phyloP scores from a whole-genome alignment of 331 rosid species.

The Arachis monticola region DNA sequence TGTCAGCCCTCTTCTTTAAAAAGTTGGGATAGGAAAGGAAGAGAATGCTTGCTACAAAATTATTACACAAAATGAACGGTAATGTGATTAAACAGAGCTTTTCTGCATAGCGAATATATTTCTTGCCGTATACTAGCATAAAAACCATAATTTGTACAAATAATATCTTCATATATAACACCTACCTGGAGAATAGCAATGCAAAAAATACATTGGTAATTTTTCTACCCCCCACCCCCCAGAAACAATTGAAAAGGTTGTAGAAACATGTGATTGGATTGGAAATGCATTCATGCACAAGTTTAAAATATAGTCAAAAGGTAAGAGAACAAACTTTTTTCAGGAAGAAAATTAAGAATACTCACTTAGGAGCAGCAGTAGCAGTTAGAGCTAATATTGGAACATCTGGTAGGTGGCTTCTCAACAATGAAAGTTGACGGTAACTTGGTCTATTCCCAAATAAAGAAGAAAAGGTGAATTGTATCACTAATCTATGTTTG shows the following conservation, averaged over 20 bases:
- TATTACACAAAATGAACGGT: constrained; percentile 26
- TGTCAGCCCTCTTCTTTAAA: constrained; percentile 10
- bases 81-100: constrained; percentile 9
- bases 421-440: constrained; percentile 83
- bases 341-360: constrained; percentile 39
- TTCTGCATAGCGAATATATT: constrained; percentile 16
- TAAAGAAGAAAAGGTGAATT: constrained; percentile 20
- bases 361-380: constrained; percentile 95
- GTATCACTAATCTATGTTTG: background rate
- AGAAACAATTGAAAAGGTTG: constrained; percentile 6
- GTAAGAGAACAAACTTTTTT: constrained; percentile 9
- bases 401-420: constrained; percentile 77
- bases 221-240: background rate
- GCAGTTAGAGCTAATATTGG: constrained; percentile 94
- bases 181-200: constrained; percentile 8
- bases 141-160: background rate
- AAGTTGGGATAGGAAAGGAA: constrained; percentile 6
- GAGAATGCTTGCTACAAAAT: constrained; percentile 24
- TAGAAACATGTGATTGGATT: background rate
- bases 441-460: constrained; percentile 82
- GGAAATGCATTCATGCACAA: background rate
- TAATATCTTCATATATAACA: too few species aligned
- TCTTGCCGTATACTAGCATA: constrained; percentile 3
- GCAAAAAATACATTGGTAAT: constrained; percentile 6
- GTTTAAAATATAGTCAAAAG: background rate